A percentile compares a stretch with the other conserved stretches of the same genome.
phyloP scores from a whole-genome alignment of 257 asterid species.

The Fraxinus anomala region DNA sequence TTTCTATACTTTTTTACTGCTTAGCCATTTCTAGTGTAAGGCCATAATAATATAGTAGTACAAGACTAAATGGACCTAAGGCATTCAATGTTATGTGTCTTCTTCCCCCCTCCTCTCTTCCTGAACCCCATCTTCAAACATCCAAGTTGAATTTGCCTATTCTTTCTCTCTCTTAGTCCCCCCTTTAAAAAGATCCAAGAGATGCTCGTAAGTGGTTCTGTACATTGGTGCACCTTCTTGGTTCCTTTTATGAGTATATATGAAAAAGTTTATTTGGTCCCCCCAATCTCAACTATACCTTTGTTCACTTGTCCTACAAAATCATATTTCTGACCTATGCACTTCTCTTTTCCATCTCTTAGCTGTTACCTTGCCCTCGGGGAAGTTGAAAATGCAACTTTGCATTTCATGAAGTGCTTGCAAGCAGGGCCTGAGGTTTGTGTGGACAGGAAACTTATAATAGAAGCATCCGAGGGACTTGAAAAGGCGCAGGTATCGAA shows the following conservation, averaged over 20 bases:
- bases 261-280: not conserved
- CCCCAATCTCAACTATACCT: not conserved
- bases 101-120: not conserved
- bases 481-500: constrained; percentile 70
- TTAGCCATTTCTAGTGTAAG: not conserved
- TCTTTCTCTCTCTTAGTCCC: not conserved
- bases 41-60: not conserved
- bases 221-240: not conserved
- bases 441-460: constrained; percentile 67
- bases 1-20: not conserved
- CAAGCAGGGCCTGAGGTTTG: constrained; percentile 70
- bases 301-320: not conserved
- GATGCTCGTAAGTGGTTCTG: not conserved
- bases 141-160: not conserved
- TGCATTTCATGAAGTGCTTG: constrained; percentile 75
- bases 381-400: constrained; percentile 76
- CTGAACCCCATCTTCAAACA: not conserved
- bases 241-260: too few species aligned
- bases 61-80: not conserved
- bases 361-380: constrained; percentile 97
- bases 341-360: constrained; percentile 30
- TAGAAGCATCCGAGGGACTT: constrained; percentile 92
- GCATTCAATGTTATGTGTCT: not conserved
- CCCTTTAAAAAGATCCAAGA: not conserved
- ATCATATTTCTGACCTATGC: constrained; percentile 21